Conservation (phyloP, 345 rosid genomes). For the Cardamine chenopodiifolia region DNA sequence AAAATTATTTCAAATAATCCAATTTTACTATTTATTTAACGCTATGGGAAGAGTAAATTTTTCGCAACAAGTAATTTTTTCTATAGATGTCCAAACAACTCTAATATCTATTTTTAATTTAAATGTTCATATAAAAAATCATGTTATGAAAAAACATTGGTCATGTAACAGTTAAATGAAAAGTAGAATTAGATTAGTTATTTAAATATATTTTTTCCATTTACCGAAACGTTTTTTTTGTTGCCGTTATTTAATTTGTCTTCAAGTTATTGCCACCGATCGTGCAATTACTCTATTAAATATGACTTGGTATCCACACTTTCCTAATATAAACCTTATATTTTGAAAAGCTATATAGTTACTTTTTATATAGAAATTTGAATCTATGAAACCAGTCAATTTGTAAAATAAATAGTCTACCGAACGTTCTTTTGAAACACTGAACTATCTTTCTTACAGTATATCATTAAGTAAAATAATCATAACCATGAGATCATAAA, state of each 20-base stretch:
- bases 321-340: neutral
- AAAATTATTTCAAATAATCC: neutral
- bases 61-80: neutral
- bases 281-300: neutral
- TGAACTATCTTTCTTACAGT: neutral
- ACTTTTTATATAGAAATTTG: neutral
- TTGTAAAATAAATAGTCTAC: neutral
- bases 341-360: neutral
- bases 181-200: neutral
- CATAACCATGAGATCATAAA: slow-evolving; percentile 15
- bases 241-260: no score
- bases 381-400: slow-evolving; percentile 9
- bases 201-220: no score
- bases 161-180: no score
- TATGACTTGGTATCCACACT: slow-evolving; percentile 1
- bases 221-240: no score
- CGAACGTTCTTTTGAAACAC: neutral
- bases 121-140: no score
- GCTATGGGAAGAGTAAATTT: neutral
- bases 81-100: neutral
- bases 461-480: neutral
- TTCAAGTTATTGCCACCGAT: no score
- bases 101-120: no score
- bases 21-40: no score
- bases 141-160: no score